These are phyloP conservation scores for Blastocystis hominis DNA, from an alignment of 352 stramenopile species.

Conservation along the genomic window DNA sequence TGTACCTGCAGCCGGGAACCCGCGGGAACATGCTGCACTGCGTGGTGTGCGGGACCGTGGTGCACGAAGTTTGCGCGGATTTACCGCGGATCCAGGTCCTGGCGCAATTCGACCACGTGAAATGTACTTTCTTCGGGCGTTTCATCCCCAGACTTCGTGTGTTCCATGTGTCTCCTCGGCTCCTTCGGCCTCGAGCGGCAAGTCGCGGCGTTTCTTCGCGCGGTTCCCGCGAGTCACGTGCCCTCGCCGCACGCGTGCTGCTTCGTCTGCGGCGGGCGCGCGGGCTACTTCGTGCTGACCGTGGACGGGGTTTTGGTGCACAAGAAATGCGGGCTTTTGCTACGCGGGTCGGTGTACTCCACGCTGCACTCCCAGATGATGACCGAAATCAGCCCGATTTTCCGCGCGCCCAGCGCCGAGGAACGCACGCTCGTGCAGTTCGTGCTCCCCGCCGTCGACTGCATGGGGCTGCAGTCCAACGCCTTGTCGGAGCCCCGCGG, in stretches of 20 bases:
- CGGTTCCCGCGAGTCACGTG: neutral
- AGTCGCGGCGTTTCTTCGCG: neutral
- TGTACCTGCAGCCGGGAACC: neutral
- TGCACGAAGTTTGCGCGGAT: neutral
- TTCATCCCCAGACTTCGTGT: neutral
- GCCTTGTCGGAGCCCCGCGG: neutral
- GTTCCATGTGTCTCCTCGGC: neutral
- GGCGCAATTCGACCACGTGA: neutral
- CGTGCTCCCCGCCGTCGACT: neutral
- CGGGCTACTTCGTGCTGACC: neutral
- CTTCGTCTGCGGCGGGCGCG: neutral
- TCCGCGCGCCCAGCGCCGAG: neutral
- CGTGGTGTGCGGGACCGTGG: neutral
- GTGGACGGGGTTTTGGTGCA: neutral
- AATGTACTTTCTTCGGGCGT: neutral
- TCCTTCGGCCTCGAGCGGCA: neutral
- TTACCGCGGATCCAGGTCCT: neutral
- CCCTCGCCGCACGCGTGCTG: neutral
- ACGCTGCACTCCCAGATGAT: neutral
- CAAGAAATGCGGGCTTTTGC: slow-evolving; percentile 4
- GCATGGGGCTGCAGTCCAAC: neutral
- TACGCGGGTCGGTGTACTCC: neutral
- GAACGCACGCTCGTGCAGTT: slow-evolving; percentile 28
- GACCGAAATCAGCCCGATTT: neutral
- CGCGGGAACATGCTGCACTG: neutral